Evolutionary conservation across 1,284 basidiomycete species (phyloP), one percentile per base, ranked within the genome.

Genomic region (Trametes polyzona): DNA sequence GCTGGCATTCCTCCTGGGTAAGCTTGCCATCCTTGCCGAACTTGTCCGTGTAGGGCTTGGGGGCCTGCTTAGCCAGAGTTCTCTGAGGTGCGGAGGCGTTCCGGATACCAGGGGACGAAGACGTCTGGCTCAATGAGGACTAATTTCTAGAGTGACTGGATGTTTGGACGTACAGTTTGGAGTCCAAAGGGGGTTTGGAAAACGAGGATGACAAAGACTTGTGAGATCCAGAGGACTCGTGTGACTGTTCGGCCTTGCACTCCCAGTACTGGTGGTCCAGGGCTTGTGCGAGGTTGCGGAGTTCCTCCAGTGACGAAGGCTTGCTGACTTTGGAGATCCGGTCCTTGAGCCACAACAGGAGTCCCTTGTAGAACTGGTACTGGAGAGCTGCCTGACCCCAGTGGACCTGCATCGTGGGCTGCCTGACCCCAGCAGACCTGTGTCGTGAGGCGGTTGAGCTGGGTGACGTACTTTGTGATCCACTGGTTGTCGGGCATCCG

Each of bases 201-300:
- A 26, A n/a, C 21, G 36, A 23, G 26, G 36, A 14, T 7, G 37
- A 2, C 43, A 30, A 16, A 23, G 50, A 44, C 41, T 42, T 43
- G 14, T 30, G 41, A 24, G 33, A 1, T 19, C 39, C 21, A 11
- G 42, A 14, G 4, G 48, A 50, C 8, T 51, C 47, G 3, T 33
- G 32, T 2, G 16, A 19, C 19, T 36, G 39, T 33, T 49, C 40
- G 17, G 53, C 10, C 39, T 44, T 36, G 16, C 53, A 40, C 47
- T 55, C 53, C 53, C 47, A 55, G 52, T 48, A 55, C 17, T 46
- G 39, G 32, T 47, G 26, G 39, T 55, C 37, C 23, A 53, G 29
- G 8, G 43, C 46, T 36, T 55, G 52, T 1, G 52, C 52, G 11
- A 55, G 44, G 29, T 48, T 30, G 4, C 46, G 29, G 35, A 55